Base-by-base conservation (phyloP, 306 rosid genomes). In the Cucumis hystrix region DNA sequence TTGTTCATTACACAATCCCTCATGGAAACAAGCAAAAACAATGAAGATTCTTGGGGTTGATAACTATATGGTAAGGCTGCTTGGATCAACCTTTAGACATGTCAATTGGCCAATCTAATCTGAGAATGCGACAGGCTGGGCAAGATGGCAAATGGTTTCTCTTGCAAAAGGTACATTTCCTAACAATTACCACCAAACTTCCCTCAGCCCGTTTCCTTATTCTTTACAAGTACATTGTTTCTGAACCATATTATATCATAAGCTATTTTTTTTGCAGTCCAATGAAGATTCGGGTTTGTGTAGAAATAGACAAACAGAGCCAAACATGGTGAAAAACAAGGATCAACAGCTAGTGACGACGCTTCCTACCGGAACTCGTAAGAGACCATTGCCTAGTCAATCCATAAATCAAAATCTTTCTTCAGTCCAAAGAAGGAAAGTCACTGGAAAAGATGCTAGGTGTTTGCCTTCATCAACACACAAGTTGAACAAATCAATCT, bases 11-110 rank as follows among this genome's bases (percentile, higher is more conserved):
- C 25, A 23, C 25, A 23, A 23, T 23, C 25, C 84, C 73, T 89
- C 86, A n/a, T 95, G 98, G 98, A 89, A 84, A 83, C 83, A 80
- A 47, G 96, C 92, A 12, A 80, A 52, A 63, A 80, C 89, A 73
- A 59, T 75, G 71, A 80, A 78, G 76, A 76, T 79, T 80, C 14
- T 82, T 17, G 85, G 84, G 20, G 81, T 66, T 33, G 84, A 78
- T 33, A 65, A 75, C 74, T 90, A 78, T 81, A 73, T 87, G 88
- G 89, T 83, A 21, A 87, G 89, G 83, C 17, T 88, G 49, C 81
- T 90, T 56, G 88, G 91, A 70, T 89, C 93, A 23, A 7, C 76
- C 79, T 57, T 63, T 77, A 78, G 91, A 84, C 84, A 68, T 90
- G 33, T 69, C 62, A 62, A 84, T 86, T 28, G 82, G 78, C 75